Base-by-base conservation (phyloP, 139 green algal genomes). In the Chlorella sp. region DNA sequence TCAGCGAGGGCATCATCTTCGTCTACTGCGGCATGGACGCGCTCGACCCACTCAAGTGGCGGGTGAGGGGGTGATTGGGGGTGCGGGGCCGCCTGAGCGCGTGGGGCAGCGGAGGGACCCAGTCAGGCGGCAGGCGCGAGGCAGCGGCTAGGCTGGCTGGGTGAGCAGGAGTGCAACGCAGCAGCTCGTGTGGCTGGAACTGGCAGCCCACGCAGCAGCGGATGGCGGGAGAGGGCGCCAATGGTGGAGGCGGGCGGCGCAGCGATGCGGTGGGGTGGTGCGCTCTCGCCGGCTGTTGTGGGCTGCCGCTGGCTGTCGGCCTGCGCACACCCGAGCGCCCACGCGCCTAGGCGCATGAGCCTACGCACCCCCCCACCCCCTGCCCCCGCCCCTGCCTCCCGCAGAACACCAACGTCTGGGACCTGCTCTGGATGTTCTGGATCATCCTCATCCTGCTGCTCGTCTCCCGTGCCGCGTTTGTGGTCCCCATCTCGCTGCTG, bases 21-120 rank as follows among this genome's bases (percentile, higher is more conserved):
- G 78, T 96, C 23, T 94, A 92, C 79, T 80, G 94, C 42, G 91
- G 91, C 67, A 88, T 95, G 88, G 90, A 96, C 60, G 85, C 83
- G 6, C 71, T 95, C 59, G 90, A 96, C 68, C 88, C 89, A 1
- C 59, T 86, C 46, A 94, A 94, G 73, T 96, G 91, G 91, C 65
- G 82, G 86, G 86, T 87, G 51, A 56, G 64, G 15, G 35, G 8
- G 40, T 40, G 11, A 23, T 14, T 41, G 51, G 29, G n/a, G n/a
- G n/a, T n/a, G 29, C 14, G 51, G 51, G 51, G 14, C 17, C 14
- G 51, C 14, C 17, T 17, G 51, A 17, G 51, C 6, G 51, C 5
- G 51, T n/a, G 51, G 51, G 9, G 51, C 55, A 62, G 23, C 19
- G 27, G 27, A n/a, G n/a, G n/a, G n/a, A n/a, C n/a, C n/a, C n/a